phyloP scores from a whole-genome alignment of 148 eudicot genomes.

The Diospyros kaki region DNA sequence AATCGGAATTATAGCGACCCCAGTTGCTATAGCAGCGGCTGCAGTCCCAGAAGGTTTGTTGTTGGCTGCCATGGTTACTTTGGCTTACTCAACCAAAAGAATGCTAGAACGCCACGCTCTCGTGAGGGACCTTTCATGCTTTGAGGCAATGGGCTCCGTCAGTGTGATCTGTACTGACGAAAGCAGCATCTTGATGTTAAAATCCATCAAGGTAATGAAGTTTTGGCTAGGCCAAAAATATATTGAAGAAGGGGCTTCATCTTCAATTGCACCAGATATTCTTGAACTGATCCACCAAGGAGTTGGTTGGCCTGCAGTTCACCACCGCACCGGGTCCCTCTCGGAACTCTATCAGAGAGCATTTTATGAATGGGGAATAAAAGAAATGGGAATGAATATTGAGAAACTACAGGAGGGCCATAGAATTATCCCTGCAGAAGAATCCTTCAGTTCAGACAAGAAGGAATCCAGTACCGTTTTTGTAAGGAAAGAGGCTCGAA shows the following conservation, averaged over 20 bases:
- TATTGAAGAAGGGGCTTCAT: no score
- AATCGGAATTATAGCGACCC: not conserved
- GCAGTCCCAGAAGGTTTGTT: not conserved
- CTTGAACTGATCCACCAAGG: slow-evolving; percentile 3
- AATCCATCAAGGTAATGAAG: no score
- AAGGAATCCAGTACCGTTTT: slow-evolving; percentile 12
- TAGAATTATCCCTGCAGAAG: slow-evolving; percentile 8
- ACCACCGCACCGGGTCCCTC: not conserved
- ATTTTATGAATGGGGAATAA: slow-evolving; percentile 11
- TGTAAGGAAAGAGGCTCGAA: slow-evolving; percentile 11
- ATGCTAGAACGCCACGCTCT: not conserved
- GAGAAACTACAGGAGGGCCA: slow-evolving; percentile 2
- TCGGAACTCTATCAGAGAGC: slow-evolving; percentile 7
- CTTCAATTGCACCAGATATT: not conserved
- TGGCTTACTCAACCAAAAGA: not conserved
- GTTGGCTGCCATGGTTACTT: not conserved
- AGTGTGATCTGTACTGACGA: not conserved
- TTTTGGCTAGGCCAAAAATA: no score
- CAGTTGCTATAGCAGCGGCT: not conserved
- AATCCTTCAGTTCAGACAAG: slow-evolving; percentile 15
- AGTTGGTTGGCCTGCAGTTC: not conserved
- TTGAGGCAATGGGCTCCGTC: slow-evolving; percentile 1
- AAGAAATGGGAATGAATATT: slow-evolving; percentile 9
- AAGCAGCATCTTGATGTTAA: not conserved
- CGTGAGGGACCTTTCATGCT: not conserved